phyloP scores from a whole-genome alignment of 352 stramenopile genomes.

The Phytophthora pinifolia region DNA sequence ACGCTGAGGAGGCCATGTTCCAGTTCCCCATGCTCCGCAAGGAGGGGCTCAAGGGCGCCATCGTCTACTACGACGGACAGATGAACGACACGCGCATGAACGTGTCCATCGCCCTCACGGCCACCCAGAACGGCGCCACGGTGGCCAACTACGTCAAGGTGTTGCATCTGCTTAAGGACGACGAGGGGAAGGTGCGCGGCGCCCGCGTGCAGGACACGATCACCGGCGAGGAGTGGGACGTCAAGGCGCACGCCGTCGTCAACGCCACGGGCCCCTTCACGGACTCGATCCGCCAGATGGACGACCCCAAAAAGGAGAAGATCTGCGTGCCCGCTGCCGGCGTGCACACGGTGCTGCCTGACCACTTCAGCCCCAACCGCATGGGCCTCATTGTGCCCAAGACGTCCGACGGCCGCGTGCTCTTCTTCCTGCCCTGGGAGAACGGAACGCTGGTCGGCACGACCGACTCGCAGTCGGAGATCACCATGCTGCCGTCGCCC shows the following conservation, averaged over 20 bases:
- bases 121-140: constrained; percentile 91
- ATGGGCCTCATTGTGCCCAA: constrained; percentile 97
- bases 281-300: constrained; percentile 90
- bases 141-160: constrained; percentile 94
- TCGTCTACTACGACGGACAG: constrained; percentile 92
- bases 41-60: constrained; percentile 90
- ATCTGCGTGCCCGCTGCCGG: constrained; percentile 94
- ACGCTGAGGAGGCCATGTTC: constrained; percentile 90
- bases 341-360: constrained; percentile 94
- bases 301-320: constrained; percentile 86
- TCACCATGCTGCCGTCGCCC: constrained; percentile 94
- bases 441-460: constrained; percentile 93
- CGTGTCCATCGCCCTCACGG: constrained; percentile 93
- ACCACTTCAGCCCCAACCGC: constrained; percentile 93
- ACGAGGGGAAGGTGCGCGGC: constrained; percentile 81
- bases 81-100: constrained; percentile 96
- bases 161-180: constrained; percentile 82
- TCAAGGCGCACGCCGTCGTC: constrained; percentile 89
- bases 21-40: constrained; percentile 94
- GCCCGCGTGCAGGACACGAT: constrained; percentile 89
- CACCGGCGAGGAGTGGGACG: constrained; percentile 89
- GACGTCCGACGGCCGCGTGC: constrained; percentile 91
- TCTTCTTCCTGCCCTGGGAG: constrained; percentile 97
- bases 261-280: constrained; percentile 96
- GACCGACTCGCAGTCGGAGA: constrained; percentile 92